These are phyloP conservation scores for Takakia lepidozioides DNA, from an alignment of 225 moss, liverwort and hornwort genomes.

Conservation along the genomic window DNA sequence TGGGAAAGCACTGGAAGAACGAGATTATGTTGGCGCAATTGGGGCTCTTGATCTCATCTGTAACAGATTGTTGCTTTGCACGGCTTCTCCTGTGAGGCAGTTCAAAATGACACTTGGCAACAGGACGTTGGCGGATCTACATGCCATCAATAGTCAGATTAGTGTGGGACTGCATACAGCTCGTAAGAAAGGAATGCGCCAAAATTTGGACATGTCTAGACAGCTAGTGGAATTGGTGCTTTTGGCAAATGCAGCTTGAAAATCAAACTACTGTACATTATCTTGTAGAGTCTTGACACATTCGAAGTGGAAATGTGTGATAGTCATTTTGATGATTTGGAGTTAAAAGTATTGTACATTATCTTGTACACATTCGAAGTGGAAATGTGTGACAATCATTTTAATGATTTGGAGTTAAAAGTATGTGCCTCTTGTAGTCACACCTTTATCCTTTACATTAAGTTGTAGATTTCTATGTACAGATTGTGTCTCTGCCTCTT, in stretches of 20 bases:
- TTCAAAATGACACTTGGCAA: background rate
- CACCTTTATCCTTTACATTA: too few relatives aligned
- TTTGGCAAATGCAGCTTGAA: background rate
- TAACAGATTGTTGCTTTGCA: slow-evolving; percentile 10
- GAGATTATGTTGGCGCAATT: slow-evolving; percentile 1
- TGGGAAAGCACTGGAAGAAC: slow-evolving; percentile 2
- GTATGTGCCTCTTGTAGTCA: too few relatives aligned
- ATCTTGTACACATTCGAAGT: too few relatives aligned
- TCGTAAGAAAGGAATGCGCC: background rate
- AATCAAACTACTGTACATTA: too few relatives aligned
- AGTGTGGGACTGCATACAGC: background rate
- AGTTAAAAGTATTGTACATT: too few relatives aligned
- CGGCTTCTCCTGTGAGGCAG: slow-evolving; percentile 3
- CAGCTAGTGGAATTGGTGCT: background rate
- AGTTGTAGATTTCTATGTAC: too few relatives aligned
- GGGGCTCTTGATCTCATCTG: slow-evolving; percentile 17
- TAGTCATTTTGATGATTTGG: too few relatives aligned
- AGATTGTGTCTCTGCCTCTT: too few relatives aligned
- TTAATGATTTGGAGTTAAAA: too few relatives aligned
- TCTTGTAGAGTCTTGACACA: too few relatives aligned
- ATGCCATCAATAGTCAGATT: background rate
- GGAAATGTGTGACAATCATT: too few relatives aligned
- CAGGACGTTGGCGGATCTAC: slow-evolving; percentile 3
- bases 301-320: too few relatives aligned
- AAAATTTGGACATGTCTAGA: background rate